Conservation (phyloP, 257 asterid genomes). For the Lavandula angustifolia region DNA sequence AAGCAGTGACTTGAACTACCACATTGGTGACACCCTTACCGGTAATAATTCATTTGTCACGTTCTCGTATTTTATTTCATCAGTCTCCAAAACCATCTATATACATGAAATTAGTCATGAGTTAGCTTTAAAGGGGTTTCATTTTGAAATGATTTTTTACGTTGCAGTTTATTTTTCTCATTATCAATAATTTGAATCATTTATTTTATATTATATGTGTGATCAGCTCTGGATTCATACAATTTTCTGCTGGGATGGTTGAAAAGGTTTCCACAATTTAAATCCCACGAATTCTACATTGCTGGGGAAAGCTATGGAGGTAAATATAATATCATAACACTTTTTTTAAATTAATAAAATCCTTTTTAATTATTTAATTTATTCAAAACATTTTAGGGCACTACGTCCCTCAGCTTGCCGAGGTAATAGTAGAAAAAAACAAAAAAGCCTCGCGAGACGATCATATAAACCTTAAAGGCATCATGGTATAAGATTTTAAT, state of each 20-base stretch:
- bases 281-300: constrained; percentile 73
- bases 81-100: background rate
- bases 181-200: no score
- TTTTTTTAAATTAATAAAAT: no score
- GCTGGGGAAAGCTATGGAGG: constrained; percentile 96
- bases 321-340: constrained; percentile 11
- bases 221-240: constrained; percentile 71
- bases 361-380: background rate
- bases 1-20: constrained; percentile 50
- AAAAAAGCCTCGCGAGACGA: constrained; percentile 33
- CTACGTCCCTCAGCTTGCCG: constrained; percentile 84
- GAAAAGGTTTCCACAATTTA: constrained; percentile 75
- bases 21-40: constrained; percentile 59
- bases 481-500: constrained; percentile 45
- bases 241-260: constrained; percentile 77
- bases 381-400: constrained; percentile 50
- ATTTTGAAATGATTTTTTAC: no score
- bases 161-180: background rate
- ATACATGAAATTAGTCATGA: no score
- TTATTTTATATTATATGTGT: no score
- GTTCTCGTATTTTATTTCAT: background rate
- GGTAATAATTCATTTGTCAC: constrained; percentile 37
- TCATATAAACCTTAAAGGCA: constrained; percentile 66
- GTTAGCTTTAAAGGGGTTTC: no score
- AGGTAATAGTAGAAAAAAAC: constrained; percentile 52